Conservation (phyloP, 106 monocot genomes). For the Narthecium ossifragum region DNA sequence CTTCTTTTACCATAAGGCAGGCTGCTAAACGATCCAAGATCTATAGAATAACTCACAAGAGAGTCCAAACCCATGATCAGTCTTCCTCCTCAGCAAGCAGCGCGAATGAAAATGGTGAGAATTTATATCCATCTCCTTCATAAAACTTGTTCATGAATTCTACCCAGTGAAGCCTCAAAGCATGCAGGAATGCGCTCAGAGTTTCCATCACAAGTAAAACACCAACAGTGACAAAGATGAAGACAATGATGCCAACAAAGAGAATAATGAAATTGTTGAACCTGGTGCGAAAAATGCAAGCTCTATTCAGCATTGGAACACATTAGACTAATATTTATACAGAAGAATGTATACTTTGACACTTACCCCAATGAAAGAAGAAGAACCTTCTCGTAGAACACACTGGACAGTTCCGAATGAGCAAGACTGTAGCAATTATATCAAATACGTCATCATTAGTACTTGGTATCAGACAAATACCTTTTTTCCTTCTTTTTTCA, state of each 20-base stretch:
- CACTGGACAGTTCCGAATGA: slow-evolving; percentile 84
- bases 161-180: slow-evolving; percentile 98
- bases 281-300: slow-evolving; percentile 20
- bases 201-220: slow-evolving; percentile 99
- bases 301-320: neutral
- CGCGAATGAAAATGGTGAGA: slow-evolving; percentile 79
- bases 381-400: slow-evolving; percentile 97
- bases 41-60: no score
- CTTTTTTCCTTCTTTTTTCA: no score
- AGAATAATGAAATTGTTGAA: slow-evolving; percentile 74
- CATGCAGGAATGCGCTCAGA: slow-evolving; percentile 92
- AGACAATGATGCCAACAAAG: slow-evolving; percentile 63
- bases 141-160: slow-evolving; percentile 98
- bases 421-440: slow-evolving; percentile 67
- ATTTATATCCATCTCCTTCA: slow-evolving; percentile 97
- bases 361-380: slow-evolving; percentile 93
- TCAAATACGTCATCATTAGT: no score
- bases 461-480: no score
- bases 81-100: slow-evolving; percentile 58
- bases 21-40: no score
- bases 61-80: slow-evolving; percentile 4
- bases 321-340: no score
- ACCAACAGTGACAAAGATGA: slow-evolving; percentile 75
- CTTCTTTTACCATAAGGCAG: no score
- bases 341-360: no score